These are phyloP conservation scores for Edaphochlamys debaryana DNA, from an alignment of 139 green algal species.

Conservation along the genomic window DNA sequence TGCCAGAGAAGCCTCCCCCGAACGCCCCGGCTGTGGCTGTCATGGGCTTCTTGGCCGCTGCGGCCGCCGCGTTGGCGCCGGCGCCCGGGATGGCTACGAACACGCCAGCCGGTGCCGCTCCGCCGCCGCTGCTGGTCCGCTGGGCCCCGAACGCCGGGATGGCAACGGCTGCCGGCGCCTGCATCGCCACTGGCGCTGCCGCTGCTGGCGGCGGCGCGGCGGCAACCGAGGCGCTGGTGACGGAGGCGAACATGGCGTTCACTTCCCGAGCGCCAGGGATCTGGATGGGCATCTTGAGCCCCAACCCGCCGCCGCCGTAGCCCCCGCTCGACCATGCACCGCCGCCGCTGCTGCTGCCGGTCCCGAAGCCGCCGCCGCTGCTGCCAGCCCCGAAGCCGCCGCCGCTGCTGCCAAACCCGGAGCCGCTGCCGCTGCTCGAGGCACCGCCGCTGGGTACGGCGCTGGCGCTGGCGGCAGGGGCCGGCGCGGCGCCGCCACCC, in stretches of 20 bases:
- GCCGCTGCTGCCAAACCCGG: neutral
- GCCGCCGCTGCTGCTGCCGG: neutral
- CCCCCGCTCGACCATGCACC: neutral
- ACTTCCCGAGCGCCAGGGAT: conserved; percentile 20
- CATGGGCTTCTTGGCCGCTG: too few relatives aligned
- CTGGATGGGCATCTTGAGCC: conserved; percentile 7
- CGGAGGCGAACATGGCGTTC: conserved; percentile 10
- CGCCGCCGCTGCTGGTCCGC: too few relatives aligned
- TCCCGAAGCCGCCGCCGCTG: too few relatives aligned
- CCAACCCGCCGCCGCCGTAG: too few relatives aligned
- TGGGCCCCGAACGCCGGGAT: too few relatives aligned
- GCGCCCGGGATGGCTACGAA: too few relatives aligned
- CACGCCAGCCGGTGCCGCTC: too few relatives aligned
- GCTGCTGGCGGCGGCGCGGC: too few relatives aligned
- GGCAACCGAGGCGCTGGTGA: neutral
- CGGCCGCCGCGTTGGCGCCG: too few relatives aligned
- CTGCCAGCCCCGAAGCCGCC: neutral
- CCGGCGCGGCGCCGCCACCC: neutral
- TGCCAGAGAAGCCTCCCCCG: too few relatives aligned
- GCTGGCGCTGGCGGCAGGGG: neutral
- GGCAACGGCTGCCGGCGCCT: neutral
- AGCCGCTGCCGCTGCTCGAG: neutral
- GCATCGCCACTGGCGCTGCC: too few relatives aligned
- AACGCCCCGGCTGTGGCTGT: too few relatives aligned
- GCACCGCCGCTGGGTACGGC: neutral